A percentile compares a stretch with the other conserved stretches of the same genome.
These are phyloP conservation scores for Westerdykella ornata DNA, from an alignment of 2,329 filamentous ascomycete species.

Conservation along the genomic window DNA sequence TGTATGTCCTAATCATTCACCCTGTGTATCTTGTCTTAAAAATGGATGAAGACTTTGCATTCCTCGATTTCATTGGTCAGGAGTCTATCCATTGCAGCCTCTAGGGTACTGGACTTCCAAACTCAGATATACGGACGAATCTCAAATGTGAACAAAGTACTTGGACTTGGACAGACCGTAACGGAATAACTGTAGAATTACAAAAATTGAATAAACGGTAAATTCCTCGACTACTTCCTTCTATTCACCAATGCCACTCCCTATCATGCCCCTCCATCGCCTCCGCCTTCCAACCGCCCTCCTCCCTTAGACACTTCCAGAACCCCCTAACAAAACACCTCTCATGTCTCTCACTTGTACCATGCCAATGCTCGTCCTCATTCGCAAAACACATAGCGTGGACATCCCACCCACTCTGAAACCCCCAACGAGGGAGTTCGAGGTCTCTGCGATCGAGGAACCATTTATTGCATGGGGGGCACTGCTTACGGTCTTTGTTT, in stretches of 20 bases:
- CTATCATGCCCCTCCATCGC: slow-evolving; percentile 13
- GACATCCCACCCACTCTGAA: slow-evolving; percentile 12
- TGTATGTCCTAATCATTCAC: no score
- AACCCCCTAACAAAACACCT: slow-evolving; percentile 20
- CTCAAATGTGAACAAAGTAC: no score
- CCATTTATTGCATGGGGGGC: slow-evolving; percentile 11
- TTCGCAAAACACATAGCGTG: slow-evolving; percentile 14
- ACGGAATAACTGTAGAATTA: no score
- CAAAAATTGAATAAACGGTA: no score
- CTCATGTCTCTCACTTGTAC: slow-evolving; percentile 9
- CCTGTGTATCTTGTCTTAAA: no score
- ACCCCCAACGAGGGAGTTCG: slow-evolving; percentile 10
- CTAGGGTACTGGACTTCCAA: no score
- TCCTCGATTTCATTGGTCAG: no score
- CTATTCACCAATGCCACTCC: slow-evolving; percentile 6
- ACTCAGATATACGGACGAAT: no score
- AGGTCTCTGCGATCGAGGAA: slow-evolving; percentile 12
- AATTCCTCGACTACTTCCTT: background rate
- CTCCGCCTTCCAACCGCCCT: slow-evolving; percentile 12
- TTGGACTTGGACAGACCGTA: no score
- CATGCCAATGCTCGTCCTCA: slow-evolving; percentile 15
- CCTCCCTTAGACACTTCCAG: slow-evolving; percentile 13
- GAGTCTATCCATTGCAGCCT: no score
- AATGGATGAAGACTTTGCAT: no score
- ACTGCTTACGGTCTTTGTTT: slow-evolving; percentile 20